These are phyloP conservation scores for Rhododendron griersonianum DNA, from an alignment of 148 eudicot species.

Conservation along the genomic window DNA sequence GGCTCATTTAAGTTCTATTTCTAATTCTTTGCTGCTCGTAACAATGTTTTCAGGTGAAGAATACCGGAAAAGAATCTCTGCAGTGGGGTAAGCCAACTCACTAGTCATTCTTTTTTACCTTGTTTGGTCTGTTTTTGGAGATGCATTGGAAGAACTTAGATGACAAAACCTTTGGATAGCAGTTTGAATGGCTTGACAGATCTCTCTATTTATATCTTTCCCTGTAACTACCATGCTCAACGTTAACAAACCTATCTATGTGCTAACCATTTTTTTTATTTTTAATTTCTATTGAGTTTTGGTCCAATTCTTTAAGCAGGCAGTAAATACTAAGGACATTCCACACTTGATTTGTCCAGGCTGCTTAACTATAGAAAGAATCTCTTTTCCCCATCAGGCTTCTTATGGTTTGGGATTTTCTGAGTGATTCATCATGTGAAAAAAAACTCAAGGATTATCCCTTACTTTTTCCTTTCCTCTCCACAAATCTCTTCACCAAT, in stretches of 20 bases:
- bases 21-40: background rate
- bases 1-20: background rate
- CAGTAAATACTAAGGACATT: background rate
- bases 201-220: background rate
- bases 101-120: background rate
- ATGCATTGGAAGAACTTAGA: background rate
- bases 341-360: background rate
- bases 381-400: background rate
- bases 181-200: background rate
- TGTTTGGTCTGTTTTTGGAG: background rate
- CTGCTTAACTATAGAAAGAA: background rate
- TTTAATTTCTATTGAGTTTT: background rate
- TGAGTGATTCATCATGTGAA: background rate
- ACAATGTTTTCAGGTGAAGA: constrained; percentile 53
- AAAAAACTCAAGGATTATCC: background rate
- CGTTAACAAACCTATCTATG: background rate
- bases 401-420: background rate
- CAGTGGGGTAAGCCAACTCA: constrained; percentile 73
- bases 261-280: background rate
- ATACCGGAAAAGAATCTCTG: constrained; percentile 77
- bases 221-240: too few species aligned
- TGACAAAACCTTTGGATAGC: background rate
- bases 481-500: background rate
- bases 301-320: background rate
- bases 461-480: background rate